Percentiles rank a stretch among this genome's conserved stretches.
phyloP scores from a whole-genome alignment of 2,329 filamentous ascomycete species.

The Graphium sp. region DNA sequence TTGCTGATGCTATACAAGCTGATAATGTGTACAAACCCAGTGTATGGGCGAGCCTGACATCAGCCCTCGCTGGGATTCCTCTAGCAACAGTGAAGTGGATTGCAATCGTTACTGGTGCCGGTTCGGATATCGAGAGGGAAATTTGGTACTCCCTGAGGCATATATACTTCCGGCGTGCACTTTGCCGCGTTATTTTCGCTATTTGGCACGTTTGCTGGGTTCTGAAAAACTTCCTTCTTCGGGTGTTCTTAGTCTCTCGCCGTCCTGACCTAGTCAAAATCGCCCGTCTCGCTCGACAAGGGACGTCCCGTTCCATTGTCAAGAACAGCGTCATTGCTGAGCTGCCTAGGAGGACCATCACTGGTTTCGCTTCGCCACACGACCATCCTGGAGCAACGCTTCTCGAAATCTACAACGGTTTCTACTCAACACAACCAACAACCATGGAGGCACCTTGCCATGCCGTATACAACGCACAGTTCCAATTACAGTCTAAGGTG shows the following conservation, averaged over 20 bases:
- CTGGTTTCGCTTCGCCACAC: slow-evolving; percentile 13
- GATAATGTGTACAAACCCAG: not conserved
- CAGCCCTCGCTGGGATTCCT: too few relatives aligned
- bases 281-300: slow-evolving; percentile 14
- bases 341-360: slow-evolving; percentile 13
- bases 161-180: slow-evolving; percentile 8
- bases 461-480: slow-evolving; percentile 12
- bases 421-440: slow-evolving; percentile 8
- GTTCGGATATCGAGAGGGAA: slow-evolving; percentile 17
- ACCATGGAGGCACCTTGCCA: slow-evolving; percentile 9
- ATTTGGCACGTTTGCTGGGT: slow-evolving; percentile 15
- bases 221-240: slow-evolving; percentile 15
- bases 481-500: slow-evolving; percentile 10
- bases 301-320: slow-evolving; percentile 11
- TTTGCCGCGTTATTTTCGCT: slow-evolving; percentile 11
- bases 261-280: slow-evolving; percentile 14
- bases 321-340: slow-evolving; percentile 13
- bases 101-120: slow-evolving; percentile 15
- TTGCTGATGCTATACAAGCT: not conserved
- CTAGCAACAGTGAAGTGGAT: slow-evolving; percentile 12
- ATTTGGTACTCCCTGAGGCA: slow-evolving; percentile 15
- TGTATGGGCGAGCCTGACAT: too few relatives aligned
- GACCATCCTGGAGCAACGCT: slow-evolving; percentile 10
- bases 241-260: slow-evolving; percentile 14
- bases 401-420: slow-evolving; percentile 13